Percentiles rank a stretch among this genome's conserved stretches.
These are phyloP conservation scores for Citrus sp. DNA, from an alignment of 345 rosid genomes.

Conservation along the genomic window DNA sequence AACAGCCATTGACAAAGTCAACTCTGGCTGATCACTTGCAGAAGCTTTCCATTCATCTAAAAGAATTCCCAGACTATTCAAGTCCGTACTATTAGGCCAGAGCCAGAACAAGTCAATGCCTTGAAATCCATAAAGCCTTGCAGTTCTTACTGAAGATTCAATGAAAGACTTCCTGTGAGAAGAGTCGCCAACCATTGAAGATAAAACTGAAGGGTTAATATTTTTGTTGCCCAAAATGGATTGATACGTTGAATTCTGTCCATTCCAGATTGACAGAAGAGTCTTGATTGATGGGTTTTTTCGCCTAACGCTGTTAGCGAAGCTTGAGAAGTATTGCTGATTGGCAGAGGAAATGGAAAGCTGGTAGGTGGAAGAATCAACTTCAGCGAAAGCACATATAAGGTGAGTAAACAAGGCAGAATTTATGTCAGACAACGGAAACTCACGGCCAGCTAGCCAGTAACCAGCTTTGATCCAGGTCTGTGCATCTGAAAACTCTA, in stretches of 20 bases:
- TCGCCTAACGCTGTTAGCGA: conserved; percentile 5
- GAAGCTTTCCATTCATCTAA: conserved; percentile 25
- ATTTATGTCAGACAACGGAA: conserved; percentile 9
- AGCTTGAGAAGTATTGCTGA: conserved; percentile 6
- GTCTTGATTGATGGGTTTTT: conserved; percentile 17
- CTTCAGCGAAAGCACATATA: conserved; percentile 9
- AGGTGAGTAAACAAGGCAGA: conserved; percentile 18
- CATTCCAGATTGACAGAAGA: conserved; percentile 20
- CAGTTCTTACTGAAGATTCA: conserved; percentile 18
- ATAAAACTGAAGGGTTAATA: conserved; percentile 20
- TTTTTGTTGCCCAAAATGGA: conserved; percentile 1
- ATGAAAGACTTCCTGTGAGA: conserved; percentile 24
- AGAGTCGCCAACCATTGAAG: conserved; percentile 17
- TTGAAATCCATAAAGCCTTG: conserved; percentile 25
- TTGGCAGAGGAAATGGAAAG: conserved; percentile 6
- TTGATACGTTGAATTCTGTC: neutral
- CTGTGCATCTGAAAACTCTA: neutral
- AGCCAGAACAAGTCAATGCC: conserved; percentile 31
- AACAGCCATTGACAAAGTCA: conserved; percentile 16
- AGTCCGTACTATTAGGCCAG: conserved; percentile 29
- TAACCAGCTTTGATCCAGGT: conserved; percentile 12
- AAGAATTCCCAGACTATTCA: conserved; percentile 12
- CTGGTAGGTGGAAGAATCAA: conserved; percentile 6
- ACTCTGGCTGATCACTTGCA: neutral
- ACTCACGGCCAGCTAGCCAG: neutral